These are phyloP conservation scores for Nannochloris sp. DNA, from an alignment of 139 green algal genomes.

Conservation along the genomic window DNA sequence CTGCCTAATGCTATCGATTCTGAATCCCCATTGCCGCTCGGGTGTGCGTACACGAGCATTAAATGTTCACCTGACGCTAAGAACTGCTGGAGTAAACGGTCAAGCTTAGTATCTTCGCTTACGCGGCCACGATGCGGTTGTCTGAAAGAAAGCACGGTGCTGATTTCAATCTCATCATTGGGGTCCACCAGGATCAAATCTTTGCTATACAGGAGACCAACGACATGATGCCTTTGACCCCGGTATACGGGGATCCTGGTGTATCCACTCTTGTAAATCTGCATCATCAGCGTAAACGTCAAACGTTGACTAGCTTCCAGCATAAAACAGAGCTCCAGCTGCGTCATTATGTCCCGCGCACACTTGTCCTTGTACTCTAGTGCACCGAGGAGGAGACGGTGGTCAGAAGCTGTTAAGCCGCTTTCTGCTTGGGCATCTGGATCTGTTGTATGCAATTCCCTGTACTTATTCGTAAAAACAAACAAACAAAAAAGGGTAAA, in stretches of 20 bases:
- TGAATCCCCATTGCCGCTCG: neutral
- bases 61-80: conserved; percentile 35
- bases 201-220: conserved; percentile 60
- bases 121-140: conserved; percentile 15
- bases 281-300: conserved; percentile 39
- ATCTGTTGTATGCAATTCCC: conserved; percentile 60
- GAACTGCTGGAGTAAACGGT: conserved; percentile 43
- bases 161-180: conserved; percentile 60
- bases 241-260: conserved; percentile 57
- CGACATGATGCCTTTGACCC: conserved; percentile 36
- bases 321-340: conserved; percentile 76
- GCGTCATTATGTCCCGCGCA: conserved; percentile 61
- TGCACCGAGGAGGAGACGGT: conserved; percentile 50
- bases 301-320: conserved; percentile 46
- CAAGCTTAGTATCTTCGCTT: conserved; percentile 37
- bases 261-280: conserved; percentile 46
- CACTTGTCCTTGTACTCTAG: conserved; percentile 79
- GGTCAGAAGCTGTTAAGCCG: conserved; percentile 38
- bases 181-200: conserved; percentile 69
- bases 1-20: neutral
- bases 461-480: conserved; percentile 65
- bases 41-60: conserved; percentile 34
- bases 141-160: conserved; percentile 49
- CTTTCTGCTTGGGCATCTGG: conserved; percentile 56
- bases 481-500: conserved; percentile 39